Conservation (phyloP, 2,329 filamentous ascomycete species). For the Diaporthe eres region DNA sequence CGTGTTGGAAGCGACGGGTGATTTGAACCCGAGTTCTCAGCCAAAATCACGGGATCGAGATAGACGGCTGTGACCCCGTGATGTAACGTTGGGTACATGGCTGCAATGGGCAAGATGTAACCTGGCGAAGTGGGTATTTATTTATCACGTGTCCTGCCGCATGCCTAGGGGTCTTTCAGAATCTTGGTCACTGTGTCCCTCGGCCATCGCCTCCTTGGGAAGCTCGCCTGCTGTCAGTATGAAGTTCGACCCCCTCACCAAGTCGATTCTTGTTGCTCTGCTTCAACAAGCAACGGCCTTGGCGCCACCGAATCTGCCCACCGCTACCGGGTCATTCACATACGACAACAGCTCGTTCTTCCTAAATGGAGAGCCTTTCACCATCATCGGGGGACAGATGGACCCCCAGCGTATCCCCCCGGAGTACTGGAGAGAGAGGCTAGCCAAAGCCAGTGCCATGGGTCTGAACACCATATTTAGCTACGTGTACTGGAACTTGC, state of each 20-base stretch:
- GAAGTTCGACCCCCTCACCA: neutral
- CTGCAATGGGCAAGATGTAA: conserved; percentile 5
- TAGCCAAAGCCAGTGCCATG: conserved; percentile 61
- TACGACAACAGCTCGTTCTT: conserved; percentile 57
- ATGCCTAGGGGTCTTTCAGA: too few species aligned
- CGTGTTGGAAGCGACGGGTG: neutral
- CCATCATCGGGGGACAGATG: conserved; percentile 65
- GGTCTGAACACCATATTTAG: conserved; percentile 65
- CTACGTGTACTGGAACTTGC: conserved; percentile 65
- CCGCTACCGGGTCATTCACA: conserved; percentile 50
- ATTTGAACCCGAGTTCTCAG: conserved; percentile 2
- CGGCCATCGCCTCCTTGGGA: neutral
- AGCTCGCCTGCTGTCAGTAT: neutral
- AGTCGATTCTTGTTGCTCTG: neutral
- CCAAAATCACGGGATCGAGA: neutral
- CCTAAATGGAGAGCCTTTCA: conserved; percentile 55
- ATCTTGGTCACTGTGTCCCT: neutral
- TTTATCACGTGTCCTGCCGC: neutral
- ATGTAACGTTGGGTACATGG: conserved; percentile 28
- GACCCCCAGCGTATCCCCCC: conserved; percentile 64
- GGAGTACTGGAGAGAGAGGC: conserved; percentile 61
- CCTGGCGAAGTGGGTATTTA: conserved; percentile 11
- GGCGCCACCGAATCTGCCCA: conserved; percentile 6
- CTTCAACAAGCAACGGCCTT: neutral
- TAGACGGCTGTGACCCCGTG: neutral